Evolutionary conservation across 2,329 filamentous ascomycete species (phyloP), one percentile per base, ranked within the genome.

Genomic region (Bertia moriformis): DNA sequence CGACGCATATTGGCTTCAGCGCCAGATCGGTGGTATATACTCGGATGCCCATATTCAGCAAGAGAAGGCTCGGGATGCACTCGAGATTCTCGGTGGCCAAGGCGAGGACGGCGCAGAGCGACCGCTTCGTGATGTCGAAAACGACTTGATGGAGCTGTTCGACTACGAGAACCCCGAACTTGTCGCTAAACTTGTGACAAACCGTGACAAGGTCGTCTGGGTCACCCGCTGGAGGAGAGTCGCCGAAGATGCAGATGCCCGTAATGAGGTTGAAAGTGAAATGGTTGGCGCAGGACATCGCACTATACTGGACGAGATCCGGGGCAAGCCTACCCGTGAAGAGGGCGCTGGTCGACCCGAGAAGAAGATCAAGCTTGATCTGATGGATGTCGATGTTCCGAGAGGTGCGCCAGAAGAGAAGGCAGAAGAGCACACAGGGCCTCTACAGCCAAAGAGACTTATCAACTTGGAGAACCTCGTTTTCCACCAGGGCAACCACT

Each of bases 131-230:
- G 89, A 98, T 52, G 88, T 96, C 41, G 91, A 98, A 53, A 98
- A 98, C 57, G 91, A 98, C 45, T 68, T 98, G 42, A 96, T 96
- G 83, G 91, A 95, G 51, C 71, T 98, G 0, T 96, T 98, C 49
- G 91, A 98, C 51, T 98, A 93, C 51, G 89, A 96, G 51, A 83
- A 95, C 52, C 86, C 93, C 44, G 87, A 95, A 46, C 70, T 95
- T 40, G 91, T 96, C 18, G 80, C 85, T 46, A 89, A 86, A 57
- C 71, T 98, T 14, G 87, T 96, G 41, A 76, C 81, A 48, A 98
- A 98, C 58, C 75, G 86, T 41, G 85, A 95, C 51, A 93, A 91
- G 64, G 78, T 98, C 41, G 84, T 94, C 10, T 98, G 93, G 91
- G 82, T 93, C 30, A 96, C 89, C 10, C 78, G 78, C 48, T 78